Evolutionary conservation across 768 basidiomycete genomes (phyloP), one percentile per base, ranked within the genome.

Genomic region (Lactifluus volemus): DNA sequence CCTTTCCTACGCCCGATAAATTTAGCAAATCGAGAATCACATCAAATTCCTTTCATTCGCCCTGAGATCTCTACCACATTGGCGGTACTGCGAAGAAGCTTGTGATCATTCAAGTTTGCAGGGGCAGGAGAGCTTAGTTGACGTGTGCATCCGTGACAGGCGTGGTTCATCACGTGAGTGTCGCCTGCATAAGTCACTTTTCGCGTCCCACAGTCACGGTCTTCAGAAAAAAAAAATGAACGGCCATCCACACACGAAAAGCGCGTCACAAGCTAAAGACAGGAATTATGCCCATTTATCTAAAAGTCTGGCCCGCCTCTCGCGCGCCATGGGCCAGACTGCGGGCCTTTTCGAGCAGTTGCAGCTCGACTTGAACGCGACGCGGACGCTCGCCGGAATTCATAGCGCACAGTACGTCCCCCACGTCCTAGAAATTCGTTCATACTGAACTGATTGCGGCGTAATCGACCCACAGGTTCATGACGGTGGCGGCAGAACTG

Each of bases 201-300:
- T 10, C 38, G 38, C 38, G 38, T 11, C 38, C 38, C 38, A 25
- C 25, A 38, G 38, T 38, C 38, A 38, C 38, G 38, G 38, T 38
- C 3, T 10, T 38, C 38, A 12, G 3, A 7, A 38, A 38, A 47
- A n/a, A 55, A 34, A 62, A 34, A 65, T 66, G 65, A 66, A 64
- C 51, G 48, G 34, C 17, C 70, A 72, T 49, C 62, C 69, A 5
- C 68, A 69, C n/a, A 78, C 81, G 11, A 81, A 80, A 10, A 84
- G 79, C 67, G 86, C 87, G 4, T 85, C 85, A 0, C 86, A 87
- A 64, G 82, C 86, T 39, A 94, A 93, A 73, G 85, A 91, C 66
- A 74, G 89, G 58, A 83, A 92, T 25, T 93, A 93, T 68, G 78
- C 80, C 42, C 89, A 92, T 68, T 80, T 94, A 3, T 80, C 89